These are phyloP conservation scores for Ophiostoma triangulosporum DNA, from an alignment of 2,329 filamentous ascomycete species.

Conservation along the genomic window DNA sequence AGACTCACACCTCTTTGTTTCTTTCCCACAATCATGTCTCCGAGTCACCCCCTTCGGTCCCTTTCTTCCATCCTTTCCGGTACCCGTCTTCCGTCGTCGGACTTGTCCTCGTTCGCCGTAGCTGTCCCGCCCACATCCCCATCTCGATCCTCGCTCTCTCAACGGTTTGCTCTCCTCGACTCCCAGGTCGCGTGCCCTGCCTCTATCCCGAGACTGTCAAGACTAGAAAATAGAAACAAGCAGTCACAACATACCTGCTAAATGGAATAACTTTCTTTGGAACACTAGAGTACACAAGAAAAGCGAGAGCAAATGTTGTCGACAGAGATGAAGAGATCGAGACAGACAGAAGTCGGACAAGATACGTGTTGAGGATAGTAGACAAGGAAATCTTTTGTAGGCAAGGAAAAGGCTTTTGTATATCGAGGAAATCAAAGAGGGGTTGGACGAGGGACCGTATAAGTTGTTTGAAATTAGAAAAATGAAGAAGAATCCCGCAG, in stretches of 20 bases:
- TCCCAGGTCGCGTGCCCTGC: not conserved
- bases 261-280: not conserved
- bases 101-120: not conserved
- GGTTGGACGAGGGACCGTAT: not conserved
- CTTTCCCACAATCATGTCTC: not conserved
- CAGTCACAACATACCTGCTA: not conserved
- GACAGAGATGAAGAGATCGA: not conserved
- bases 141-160: not conserved
- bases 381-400: slow-evolving; percentile 1
- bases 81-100: not conserved
- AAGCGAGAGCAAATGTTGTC: slow-evolving; percentile 2
- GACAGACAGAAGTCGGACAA: not conserved
- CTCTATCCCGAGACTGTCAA: slow-evolving; percentile 3
- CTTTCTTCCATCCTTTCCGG: not conserved
- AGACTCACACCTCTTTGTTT: not conserved
- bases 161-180: not conserved
- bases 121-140: too few species aligned
- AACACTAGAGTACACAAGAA: slow-evolving; percentile 5
- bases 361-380: not conserved
- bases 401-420: not conserved
- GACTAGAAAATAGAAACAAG: slow-evolving; percentile 2
- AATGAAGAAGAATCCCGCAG: slow-evolving; percentile 2
- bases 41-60: not conserved
- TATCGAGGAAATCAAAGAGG: not conserved
- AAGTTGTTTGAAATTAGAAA: slow-evolving; percentile 1